These are phyloP conservation scores for Cryoendolithus antarcticus DNA, from an alignment of 2,329 filamentous ascomycete genomes.

Conservation along the genomic window DNA sequence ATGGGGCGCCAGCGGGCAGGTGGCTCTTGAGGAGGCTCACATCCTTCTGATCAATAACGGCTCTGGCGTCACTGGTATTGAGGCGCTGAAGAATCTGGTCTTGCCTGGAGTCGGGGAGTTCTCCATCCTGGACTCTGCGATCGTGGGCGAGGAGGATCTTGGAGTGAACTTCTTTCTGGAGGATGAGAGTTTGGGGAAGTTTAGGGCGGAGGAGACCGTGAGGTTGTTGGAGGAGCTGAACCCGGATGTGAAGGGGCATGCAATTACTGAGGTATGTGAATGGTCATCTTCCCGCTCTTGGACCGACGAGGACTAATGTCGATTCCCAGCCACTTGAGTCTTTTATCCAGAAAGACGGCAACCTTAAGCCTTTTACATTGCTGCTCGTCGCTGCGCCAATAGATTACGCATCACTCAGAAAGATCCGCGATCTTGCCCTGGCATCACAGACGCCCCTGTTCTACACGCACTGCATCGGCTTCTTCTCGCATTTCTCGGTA, in stretches of 20 bases:
- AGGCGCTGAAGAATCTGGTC: constrained; percentile 94
- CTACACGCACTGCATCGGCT: constrained; percentile 78
- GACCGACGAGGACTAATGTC: constrained; percentile 11
- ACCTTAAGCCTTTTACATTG: constrained; percentile 42
- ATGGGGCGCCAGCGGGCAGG: constrained; percentile 87
- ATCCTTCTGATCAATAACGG: constrained; percentile 85
- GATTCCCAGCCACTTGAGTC: constrained; percentile 30
- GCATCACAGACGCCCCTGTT: constrained; percentile 59
- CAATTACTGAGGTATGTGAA: constrained; percentile 41
- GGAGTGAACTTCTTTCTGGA: constrained; percentile 97
- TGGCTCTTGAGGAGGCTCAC: constrained; percentile 78
- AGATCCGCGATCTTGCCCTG: constrained; percentile 38
- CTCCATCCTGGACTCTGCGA: constrained; percentile 71
- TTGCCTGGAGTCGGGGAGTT: constrained; percentile 85
- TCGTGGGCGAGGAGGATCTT: constrained; percentile 70
- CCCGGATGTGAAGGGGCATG: constrained; percentile 75
- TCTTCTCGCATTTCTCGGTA: constrained; percentile 81
- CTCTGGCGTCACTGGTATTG: constrained; percentile 74
- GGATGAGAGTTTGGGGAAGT: constrained; percentile 60
- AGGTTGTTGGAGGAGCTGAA: constrained; percentile 77
- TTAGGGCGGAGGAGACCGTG: constrained; percentile 65
- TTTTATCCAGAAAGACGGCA: constrained; percentile 29
- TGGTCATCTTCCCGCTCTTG: constrained; percentile 8
- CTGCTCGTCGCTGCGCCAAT: constrained; percentile 51
- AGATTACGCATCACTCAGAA: constrained; percentile 37